Conservation (phyloP, 495 filamentous ascomycete genomes). For the Filosporella fistucella region DNA sequence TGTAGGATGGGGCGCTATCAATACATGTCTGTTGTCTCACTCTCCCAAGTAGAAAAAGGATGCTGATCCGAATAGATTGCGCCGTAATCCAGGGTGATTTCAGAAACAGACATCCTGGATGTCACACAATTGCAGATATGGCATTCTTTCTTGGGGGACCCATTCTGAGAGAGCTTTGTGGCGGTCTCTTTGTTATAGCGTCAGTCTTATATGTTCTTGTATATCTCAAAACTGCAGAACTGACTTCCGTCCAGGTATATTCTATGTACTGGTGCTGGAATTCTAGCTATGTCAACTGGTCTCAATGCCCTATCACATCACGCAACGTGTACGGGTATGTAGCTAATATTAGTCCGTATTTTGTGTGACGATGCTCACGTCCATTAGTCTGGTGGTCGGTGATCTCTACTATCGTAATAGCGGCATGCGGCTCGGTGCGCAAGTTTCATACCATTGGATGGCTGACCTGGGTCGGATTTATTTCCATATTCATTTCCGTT, state of each 20-base stretch:
- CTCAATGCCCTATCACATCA: slow-evolving; percentile 45
- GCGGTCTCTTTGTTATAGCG: slow-evolving; percentile 37
- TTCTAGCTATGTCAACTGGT: slow-evolving; percentile 41
- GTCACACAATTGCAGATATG: slow-evolving; percentile 32
- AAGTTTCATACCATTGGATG: no score
- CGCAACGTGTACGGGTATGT: no score
- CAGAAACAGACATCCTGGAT: slow-evolving; percentile 31
- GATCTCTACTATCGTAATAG: no score
- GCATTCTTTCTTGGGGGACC: slow-evolving; percentile 26
- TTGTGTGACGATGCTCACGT: no score
- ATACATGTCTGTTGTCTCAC: slow-evolving; percentile 22
- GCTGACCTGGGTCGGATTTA: no score
- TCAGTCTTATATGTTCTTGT: slow-evolving; percentile 22
- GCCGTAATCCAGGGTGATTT: slow-evolving; percentile 28
- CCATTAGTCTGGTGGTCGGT: no score
- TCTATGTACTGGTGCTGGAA: slow-evolving; percentile 38
- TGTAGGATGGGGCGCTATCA: slow-evolving; percentile 32
- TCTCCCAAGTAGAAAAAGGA: not conserved
- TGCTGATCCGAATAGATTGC: slow-evolving; percentile 8
- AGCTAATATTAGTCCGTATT: no score
- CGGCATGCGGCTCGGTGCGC: no score
- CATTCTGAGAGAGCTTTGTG: slow-evolving; percentile 27
- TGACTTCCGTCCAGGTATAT: slow-evolving; percentile 16
- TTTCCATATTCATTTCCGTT: no score
- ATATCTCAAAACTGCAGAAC: not conserved